These are phyloP conservation scores for Glebionis coronaria DNA, from an alignment of 129 eudicot genomes.

Conservation along the genomic window DNA sequence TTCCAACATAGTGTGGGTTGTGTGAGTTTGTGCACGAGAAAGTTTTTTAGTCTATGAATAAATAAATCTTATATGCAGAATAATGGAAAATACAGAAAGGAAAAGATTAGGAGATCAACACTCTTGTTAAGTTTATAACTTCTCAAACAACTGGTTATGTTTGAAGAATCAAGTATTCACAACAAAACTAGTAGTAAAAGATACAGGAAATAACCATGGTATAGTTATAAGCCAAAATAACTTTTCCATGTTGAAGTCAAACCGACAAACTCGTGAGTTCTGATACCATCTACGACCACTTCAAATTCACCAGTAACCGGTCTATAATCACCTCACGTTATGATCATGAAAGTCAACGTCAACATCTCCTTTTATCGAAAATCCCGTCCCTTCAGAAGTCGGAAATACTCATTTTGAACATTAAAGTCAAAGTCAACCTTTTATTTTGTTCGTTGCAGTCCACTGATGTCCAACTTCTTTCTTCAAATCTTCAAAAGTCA, in stretches of 20 bases:
- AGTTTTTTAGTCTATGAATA: no score
- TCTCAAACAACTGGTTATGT: no score
- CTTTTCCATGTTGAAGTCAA: not conserved
- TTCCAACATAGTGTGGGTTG: no score
- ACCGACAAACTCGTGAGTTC: constrained; percentile 10
- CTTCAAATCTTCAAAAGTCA: not conserved
- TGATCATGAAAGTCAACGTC: not conserved
- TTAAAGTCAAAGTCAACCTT: constrained; percentile 3
- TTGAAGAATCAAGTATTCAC: no score
- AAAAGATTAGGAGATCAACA: no score
- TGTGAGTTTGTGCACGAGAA: no score
- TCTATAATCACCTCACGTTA: not conserved
- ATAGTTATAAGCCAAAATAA: not conserved
- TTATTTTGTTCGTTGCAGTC: not conserved
- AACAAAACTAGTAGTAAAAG: no score
- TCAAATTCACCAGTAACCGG: not conserved
- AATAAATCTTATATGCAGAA: no score
- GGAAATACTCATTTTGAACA: constrained; percentile 8
- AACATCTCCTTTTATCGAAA: not conserved
- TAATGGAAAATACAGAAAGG: no score
- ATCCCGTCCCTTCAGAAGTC: not conserved
- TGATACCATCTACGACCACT: not conserved
- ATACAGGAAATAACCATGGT: no score
- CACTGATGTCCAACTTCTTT: not conserved
- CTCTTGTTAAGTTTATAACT: no score